Conservation (phyloP, 805 yeast genomes). For the Cyberlindnera maritima region DNA sequence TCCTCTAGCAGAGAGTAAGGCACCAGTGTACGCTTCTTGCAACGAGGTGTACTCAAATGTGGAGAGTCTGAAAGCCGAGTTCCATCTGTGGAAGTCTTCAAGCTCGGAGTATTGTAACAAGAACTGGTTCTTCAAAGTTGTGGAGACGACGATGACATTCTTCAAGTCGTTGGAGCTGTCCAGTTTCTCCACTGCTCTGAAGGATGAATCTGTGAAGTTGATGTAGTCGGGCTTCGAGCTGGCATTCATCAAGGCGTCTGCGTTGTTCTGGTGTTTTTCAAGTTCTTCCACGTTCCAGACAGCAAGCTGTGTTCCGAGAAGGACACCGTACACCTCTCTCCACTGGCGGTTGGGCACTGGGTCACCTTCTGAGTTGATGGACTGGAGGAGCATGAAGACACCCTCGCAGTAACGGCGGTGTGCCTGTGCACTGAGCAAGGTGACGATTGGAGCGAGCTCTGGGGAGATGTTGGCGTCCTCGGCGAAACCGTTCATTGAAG, state of each 20-base stretch:
- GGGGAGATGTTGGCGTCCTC: conserved; percentile 29
- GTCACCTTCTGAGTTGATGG: conserved; percentile 78
- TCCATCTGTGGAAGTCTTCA: conserved; percentile 72
- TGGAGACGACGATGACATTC: conserved; percentile 79
- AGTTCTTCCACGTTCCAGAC: conserved; percentile 82
- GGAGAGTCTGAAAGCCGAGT: conserved; percentile 76
- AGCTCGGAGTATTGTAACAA: conserved; percentile 72
- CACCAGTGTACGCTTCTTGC: conserved; percentile 97
- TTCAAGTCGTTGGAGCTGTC: conserved; percentile 65
- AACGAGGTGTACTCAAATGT: conserved; percentile 76
- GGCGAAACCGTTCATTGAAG: conserved; percentile 6
- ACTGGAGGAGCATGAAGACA: conserved; percentile 68
- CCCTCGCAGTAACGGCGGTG: conserved; percentile 78
- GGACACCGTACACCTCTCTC: conserved; percentile 90
- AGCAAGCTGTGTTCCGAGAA: conserved; percentile 88
- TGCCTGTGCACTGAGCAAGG: conserved; percentile 68
- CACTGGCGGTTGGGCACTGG: conserved; percentile 76
- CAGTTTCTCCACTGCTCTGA: conserved; percentile 65
- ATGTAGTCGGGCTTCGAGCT: conserved; percentile 79
- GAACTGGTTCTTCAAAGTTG: conserved; percentile 87
- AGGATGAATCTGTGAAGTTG: conserved; percentile 86
- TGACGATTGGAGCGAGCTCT: conserved; percentile 62
- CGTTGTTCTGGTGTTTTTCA: conserved; percentile 44
- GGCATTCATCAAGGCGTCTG: conserved; percentile 50
- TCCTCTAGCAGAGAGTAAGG: conserved; percentile 88